Conservation (phyloP, 345 rosid species). For the Abelmoschus esculentus region DNA sequence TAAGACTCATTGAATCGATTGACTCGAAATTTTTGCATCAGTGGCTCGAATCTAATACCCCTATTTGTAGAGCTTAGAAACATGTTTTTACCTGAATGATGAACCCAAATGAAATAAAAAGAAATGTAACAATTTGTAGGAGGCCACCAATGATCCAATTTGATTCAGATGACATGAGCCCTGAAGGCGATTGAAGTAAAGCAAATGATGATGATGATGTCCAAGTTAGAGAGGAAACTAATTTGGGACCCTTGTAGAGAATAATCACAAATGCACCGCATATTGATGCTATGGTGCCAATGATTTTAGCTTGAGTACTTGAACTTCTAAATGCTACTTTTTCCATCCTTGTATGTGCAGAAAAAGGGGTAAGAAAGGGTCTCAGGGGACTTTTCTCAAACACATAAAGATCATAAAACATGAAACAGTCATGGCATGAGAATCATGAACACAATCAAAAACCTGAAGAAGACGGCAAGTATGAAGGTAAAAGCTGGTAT, state of each 20-base stretch:
- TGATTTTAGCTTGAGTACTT: conserved; percentile 65
- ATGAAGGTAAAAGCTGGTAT: conserved; percentile 11
- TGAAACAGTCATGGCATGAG: background rate
- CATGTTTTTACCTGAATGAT: conserved; percentile 30
- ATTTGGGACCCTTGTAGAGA: conserved; percentile 44
- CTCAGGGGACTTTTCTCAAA: background rate
- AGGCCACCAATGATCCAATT: conserved; percentile 73
- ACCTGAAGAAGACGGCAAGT: conserved; percentile 28
- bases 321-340: conserved; percentile 39
- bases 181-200: background rate
- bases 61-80: background rate
- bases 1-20: too few species aligned
- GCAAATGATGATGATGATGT: conserved; percentile 6
- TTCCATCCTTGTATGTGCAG: conserved; percentile 52
- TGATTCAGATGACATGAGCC: conserved; percentile 13
- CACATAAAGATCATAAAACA: background rate
- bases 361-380: background rate
- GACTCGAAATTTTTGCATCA: too few species aligned
- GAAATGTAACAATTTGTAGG: conserved; percentile 48
- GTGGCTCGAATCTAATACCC: too few species aligned
- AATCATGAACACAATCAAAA: background rate
- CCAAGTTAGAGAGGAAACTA: conserved; percentile 19
- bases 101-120: conserved; percentile 67
- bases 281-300: conserved; percentile 43
- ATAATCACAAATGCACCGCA: background rate